Base-by-base conservation (phyloP, 2,329 filamentous ascomycete species). In the Calonectria hawksworthii region DNA sequence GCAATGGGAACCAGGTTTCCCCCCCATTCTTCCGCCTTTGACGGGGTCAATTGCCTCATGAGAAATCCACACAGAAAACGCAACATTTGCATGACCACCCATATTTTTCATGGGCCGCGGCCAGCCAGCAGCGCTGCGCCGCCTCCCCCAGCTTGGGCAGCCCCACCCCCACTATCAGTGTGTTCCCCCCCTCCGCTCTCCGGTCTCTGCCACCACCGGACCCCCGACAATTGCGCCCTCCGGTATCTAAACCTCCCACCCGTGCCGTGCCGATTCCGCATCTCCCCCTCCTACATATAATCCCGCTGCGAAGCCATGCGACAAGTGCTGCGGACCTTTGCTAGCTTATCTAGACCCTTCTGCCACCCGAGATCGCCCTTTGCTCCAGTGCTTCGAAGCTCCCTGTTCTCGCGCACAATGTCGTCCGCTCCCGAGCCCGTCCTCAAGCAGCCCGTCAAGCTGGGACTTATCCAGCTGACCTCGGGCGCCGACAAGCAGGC, bases 401-500 rank as follows among this genome's bases (percentile, higher is more conserved):
- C 71, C 14, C 26, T 74, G 68, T 70, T 83, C 68, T 47, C 82
- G 66, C 85, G 84, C 83, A 85, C 78, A 4, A 85, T 86, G 85
- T 82, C 83, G 26, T 81, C 82, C 64, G 69, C 83, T 34, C 64
- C 84, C 30, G 77, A 82, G 63, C 79, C 82, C 72, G 77, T 96
- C 66, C 91, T 98, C 75, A 93, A 94, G 86, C 90, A 94, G 84
- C 92, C 94, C 50, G 88, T 98, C 82, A 96, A 94, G 86, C 89
- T 98, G 59, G 94, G 95, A 41, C 91, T 96, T 80, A 89, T 98
- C 76, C 96, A 98, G 86, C 91, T 98, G 41, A 93, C 95, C 72
- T 93, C 94, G 75, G 94, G 94, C 75, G 86, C 93, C 77, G 95
- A 98, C 88, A 99, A 99, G 88, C 84, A 92, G 14, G 90, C 90